Conservation (phyloP, 805 yeast genomes). For the Metschnikowia baotianmanensis region DNA sequence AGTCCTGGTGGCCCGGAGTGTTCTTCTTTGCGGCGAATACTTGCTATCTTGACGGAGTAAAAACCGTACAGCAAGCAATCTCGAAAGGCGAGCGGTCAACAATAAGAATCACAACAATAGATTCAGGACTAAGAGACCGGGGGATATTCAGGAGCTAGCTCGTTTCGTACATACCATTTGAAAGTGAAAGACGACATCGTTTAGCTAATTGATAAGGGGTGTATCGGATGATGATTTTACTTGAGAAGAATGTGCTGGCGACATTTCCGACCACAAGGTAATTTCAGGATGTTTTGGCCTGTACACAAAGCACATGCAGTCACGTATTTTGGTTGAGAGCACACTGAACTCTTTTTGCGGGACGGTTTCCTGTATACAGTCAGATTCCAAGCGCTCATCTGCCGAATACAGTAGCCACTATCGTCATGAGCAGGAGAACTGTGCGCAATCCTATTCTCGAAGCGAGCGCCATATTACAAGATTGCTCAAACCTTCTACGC, state of each 20-base stretch:
- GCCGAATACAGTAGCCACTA: constrained; percentile 1
- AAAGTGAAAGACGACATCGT: constrained; percentile 36
- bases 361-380: not conserved
- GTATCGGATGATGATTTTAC: not conserved
- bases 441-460: not conserved
- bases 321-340: constrained; percentile 6
- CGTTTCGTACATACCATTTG: constrained; percentile 39
- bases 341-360: not conserved
- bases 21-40: too few species aligned
- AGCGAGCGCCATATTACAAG: not conserved
- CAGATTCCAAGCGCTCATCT: not conserved
- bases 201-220: not conserved
- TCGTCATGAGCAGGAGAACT: not conserved
- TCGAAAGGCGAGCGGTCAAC: not conserved
- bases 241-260: constrained; percentile 8
- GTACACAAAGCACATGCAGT: constrained; percentile 8
- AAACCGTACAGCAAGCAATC: constrained; percentile 2
- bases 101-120: not conserved
- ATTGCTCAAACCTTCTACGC: not conserved
- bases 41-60: not conserved
- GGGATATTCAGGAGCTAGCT: too few species aligned
- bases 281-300: constrained; percentile 4
- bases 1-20: too few species aligned
- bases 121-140: too few species aligned
- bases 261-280: constrained; percentile 1